A percentile compares a stretch with the other conserved stretches of the same genome.
These are phyloP conservation scores for Pichia sporocuriosa DNA, from an alignment of 805 yeast species.

Conservation along the genomic window DNA sequence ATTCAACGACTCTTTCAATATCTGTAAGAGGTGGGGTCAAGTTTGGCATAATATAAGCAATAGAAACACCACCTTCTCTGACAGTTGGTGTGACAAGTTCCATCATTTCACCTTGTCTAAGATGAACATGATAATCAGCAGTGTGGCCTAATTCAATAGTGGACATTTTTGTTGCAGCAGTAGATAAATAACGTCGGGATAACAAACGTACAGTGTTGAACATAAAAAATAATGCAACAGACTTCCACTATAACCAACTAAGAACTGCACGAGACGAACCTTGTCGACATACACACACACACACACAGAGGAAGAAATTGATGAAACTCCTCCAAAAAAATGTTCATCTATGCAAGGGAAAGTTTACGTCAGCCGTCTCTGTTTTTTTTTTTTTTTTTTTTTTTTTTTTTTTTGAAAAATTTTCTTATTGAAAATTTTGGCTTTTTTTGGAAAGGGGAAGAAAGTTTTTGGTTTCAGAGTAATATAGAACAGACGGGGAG, in stretches of 20 bases:
- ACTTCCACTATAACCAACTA: too few relatives aligned
- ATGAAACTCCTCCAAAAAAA: too few relatives aligned
- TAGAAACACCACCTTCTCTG: slow-evolving; percentile 81
- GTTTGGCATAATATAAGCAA: slow-evolving; percentile 95
- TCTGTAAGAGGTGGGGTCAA: slow-evolving; percentile 87
- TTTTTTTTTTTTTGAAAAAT: too few relatives aligned
- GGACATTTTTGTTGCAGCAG: slow-evolving; percentile 3
- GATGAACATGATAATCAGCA: slow-evolving; percentile 94
- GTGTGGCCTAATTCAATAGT: slow-evolving; percentile 56
- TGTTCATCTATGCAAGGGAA: neutral
- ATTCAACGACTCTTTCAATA: slow-evolving; percentile 60
- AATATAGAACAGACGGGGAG: too few relatives aligned
- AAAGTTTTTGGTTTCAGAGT: too few relatives aligned
- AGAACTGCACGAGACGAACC: too few relatives aligned
- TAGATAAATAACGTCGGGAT: neutral
- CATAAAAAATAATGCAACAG: too few relatives aligned
- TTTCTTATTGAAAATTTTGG: too few relatives aligned
- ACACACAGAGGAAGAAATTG: too few relatives aligned
- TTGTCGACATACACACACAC: too few relatives aligned
- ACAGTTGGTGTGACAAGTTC: slow-evolving; percentile 86
- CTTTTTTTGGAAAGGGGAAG: too few relatives aligned
- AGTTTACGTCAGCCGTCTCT: slow-evolving; percentile 7
- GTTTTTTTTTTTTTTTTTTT: neutral
- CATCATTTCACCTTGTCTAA: slow-evolving; percentile 93
- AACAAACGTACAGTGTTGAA: neutral